Base-by-base conservation (phyloP, 305 asterid species). In the Ajuga reptans region DNA sequence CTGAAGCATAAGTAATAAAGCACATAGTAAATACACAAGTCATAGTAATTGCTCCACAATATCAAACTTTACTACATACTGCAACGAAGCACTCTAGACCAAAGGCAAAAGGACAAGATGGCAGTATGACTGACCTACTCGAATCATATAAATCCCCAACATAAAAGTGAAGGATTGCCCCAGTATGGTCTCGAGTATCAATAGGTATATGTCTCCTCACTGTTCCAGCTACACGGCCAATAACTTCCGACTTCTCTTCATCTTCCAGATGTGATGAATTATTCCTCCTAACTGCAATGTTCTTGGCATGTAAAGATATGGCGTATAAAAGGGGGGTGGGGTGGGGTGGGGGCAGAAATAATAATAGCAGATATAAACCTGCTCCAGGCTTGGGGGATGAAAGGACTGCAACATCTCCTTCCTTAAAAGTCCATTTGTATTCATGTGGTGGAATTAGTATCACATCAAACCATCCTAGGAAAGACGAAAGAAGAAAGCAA, bases 401-500 rank as follows among this genome's bases (percentile, higher is more conserved):
- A 66, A 93, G 90, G 77, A 93, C 97, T 63, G 99, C 99, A 66
- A 93, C 99, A 68, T 93, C 99, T 36, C 99, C 97, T 75, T 91
- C 99, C 81, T 93, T 93, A 78, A 93, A 93, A 41, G 84, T 78
- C 99, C 96, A 93, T 78, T 86, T 91, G 85, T 79, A 61, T 71
- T 91, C 96, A 62, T 81, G 81, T n/a, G 87, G 85, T 21, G 97
- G 92, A 69, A 74, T 60, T 42, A 93, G 80, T 77, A 89, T 85
- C 76, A 87, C 99, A 84, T 93, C 99, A 80, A 80, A 94, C 99
- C 97, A 91, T 78, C 99, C 97, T 91, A 84, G 49, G 74, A 68
- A 72, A 74, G 56, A 55, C 72, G 50, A 70, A 75, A 62, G 60
- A 62, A 75, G 64, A 64, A 73, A 60, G 16, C 37, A 45, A 71